These are phyloP conservation scores for Ganoderma lingzhi DNA, from an alignment of 1,284 basidiomycete species.

Conservation along the genomic window DNA sequence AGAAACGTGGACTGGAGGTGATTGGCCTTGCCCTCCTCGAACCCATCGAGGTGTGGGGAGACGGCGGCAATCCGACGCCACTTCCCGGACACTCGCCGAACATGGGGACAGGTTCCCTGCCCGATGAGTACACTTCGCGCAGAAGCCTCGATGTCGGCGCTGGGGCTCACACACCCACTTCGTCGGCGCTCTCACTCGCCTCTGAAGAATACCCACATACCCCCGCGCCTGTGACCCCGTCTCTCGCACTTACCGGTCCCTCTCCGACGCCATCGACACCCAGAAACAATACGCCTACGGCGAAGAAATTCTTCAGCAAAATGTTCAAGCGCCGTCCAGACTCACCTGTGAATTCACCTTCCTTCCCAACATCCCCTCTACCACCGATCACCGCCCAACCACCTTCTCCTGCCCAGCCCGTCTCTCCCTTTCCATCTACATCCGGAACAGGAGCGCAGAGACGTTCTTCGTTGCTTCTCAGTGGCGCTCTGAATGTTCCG, in stretches of 20 bases:
- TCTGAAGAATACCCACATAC: slow-evolving; percentile 40
- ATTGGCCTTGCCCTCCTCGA: slow-evolving; percentile 82
- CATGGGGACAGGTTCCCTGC: slow-evolving; percentile 25
- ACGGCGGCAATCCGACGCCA: slow-evolving; percentile 29
- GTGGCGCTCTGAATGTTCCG: slow-evolving; percentile 18
- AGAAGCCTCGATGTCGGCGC: slow-evolving; percentile 29
- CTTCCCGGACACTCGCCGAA: slow-evolving; percentile 26
- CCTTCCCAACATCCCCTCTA: slow-evolving; percentile 23
- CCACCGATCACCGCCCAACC: slow-evolving; percentile 35
- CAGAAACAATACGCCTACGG: slow-evolving; percentile 39
- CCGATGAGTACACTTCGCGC: slow-evolving; percentile 28
- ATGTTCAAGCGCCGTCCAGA: slow-evolving; percentile 72
- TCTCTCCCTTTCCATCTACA: slow-evolving; percentile 23
- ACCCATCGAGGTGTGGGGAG: slow-evolving; percentile 80
- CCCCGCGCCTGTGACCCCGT: slow-evolving; percentile 36
- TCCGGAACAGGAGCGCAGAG: slow-evolving; percentile 2
- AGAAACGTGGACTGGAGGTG: slow-evolving; percentile 85
- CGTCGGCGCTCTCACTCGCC: slow-evolving; percentile 50
- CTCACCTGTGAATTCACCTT: slow-evolving; percentile 21
- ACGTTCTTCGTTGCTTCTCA: slow-evolving; percentile 27
- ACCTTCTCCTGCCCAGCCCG: slow-evolving; percentile 29
- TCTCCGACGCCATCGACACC: slow-evolving; percentile 33
- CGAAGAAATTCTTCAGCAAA: slow-evolving; percentile 77
- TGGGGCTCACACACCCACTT: slow-evolving; percentile 44
- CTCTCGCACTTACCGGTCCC: slow-evolving; percentile 17